Evolutionary conservation across 2,329 filamentous ascomycete genomes (phyloP), one percentile per base, ranked within the genome.

Genomic region (Hypoxylon sp.): DNA sequence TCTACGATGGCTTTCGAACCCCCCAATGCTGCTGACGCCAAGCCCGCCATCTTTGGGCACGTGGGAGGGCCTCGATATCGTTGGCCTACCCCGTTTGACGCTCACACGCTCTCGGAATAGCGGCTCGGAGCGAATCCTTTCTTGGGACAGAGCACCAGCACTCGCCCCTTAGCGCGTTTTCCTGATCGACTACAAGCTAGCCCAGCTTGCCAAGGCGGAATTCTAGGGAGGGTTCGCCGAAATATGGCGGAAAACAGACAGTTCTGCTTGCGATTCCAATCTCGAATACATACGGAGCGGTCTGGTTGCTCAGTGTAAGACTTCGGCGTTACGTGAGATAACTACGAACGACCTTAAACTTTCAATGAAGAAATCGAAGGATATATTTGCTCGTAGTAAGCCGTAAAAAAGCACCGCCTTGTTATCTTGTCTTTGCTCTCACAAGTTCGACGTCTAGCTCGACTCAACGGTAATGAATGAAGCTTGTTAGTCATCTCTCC

Each of bases 281-380:
- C 20, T 28, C 19, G 17, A 26, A 52, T 48, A 41, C 28, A 13
- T 26, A n/a, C n/a, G 26, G 34, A 43, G 19, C 44, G 11, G 43
- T 19, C 19, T 24, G 15, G 20, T 32, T 48, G 32, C 47, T 34
- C 26, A 32, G 6, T n/a, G 22, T 13, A 10, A 32, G 28, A 52
- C 17, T 53, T 47, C 52, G 28, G 43, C 48, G 19, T 22, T 52
- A 15, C 19, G 37, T 39, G 44, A 30, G 8, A 6, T 84, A 60
- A 83, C 88, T 0, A 85, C 84, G 0, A 82, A 85, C 20, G 88
- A 37, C 28, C 22, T 52, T 1, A 67, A 39, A 11, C 41, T 48
- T 13, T 56, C 53, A 0, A 26, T 26, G 1, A 13, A 17, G 20
- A 11, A 13, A 46, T 1, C 11, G 10, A 26, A 28, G 26, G 22